Evolutionary conservation across 1,139 yeast genomes (phyloP).

Genomic region (Wickerhamomyces sp.): DNA sequence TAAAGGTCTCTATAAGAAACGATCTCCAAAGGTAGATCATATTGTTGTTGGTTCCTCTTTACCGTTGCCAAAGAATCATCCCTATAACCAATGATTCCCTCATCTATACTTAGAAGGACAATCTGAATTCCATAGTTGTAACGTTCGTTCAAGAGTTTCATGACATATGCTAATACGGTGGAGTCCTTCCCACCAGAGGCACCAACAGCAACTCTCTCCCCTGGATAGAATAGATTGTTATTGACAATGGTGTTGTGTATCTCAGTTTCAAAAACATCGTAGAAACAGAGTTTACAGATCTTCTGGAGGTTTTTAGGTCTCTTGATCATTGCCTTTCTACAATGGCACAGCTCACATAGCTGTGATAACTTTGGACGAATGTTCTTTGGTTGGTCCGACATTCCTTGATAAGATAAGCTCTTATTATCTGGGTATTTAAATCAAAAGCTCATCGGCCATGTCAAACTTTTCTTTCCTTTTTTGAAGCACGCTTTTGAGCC

Average conservation of each 20-base stretch:
- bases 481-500: neutral
- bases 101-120: conserved; percentile 84
- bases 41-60: conserved; percentile 84
- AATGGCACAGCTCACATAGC: conserved; percentile 82
- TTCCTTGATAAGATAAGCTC: neutral
- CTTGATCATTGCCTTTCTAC: conserved; percentile 79
- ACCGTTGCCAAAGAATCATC: conserved; percentile 98
- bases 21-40: conserved; percentile 82
- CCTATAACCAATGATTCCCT: conserved; percentile 94
- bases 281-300: conserved; percentile 91
- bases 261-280: conserved; percentile 87
- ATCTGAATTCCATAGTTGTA: conserved; percentile 81
- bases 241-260: conserved; percentile 82
- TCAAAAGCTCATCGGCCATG: conserved; percentile 3
- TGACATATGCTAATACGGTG: conserved; percentile 84
- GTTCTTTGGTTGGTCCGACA: neutral
- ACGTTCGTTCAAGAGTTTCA: conserved; percentile 84
- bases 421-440: neutral
- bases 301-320: conserved; percentile 91
- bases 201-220: conserved; percentile 92
- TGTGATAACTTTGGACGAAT: conserved; percentile 34
- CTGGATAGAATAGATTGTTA: conserved; percentile 64
- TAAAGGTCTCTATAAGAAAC: conserved; percentile 86
- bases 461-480: neutral
- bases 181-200: conserved; percentile 99